Evolutionary conservation across 495 filamentous ascomycete species (phyloP), one percentile per base, ranked within the genome.

Genomic region (Aspergillus avenaceus): DNA sequence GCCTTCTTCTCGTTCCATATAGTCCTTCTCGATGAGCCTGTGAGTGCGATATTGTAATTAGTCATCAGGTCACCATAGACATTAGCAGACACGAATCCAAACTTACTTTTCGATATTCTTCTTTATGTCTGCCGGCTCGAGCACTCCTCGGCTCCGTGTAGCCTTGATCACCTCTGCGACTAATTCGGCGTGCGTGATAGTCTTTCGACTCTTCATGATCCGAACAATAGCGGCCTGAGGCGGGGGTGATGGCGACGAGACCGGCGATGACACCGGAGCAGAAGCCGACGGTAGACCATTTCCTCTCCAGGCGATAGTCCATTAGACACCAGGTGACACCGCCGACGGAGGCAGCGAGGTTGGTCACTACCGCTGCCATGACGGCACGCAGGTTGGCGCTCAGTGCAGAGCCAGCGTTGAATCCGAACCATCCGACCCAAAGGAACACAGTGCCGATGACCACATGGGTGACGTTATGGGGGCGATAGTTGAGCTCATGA

Each of bases 351-450:
- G 77, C 77, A 45, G 77, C 73, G 18, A 80, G 61, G 59, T 80
- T 80, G 45, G 77, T 80, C 22, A 78, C 74, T n/a, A 79, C 75
- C 18, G 76, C 76, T 38, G 77, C 77, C 77, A 80, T 80, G 28
- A 78, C 75, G 47, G 93, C 58, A 24, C 93, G 86, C 69, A 95
- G 70, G 71, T 95, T 97, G 52, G 91, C 91, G 34, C 83, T 78
- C 31, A 96, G 78, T n/a, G 92, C 93, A 19, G 84, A 89, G 50
- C 93, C 93, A 45, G 88, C 93, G 63, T 98, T 98, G 81, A 98
- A 98, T 43, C 93, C 93, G 64, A 97, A 97, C 93, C 93, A 98
- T 23, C 93, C 93, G 41, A 97, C 90, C 93, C 93, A 98, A 37
- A 98, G 85, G 77, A 98, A 97, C 43, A 97, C 91, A 11, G 93